Conservation (phyloP, 805 yeast species). For the Nakazawaea anatomiae region DNA sequence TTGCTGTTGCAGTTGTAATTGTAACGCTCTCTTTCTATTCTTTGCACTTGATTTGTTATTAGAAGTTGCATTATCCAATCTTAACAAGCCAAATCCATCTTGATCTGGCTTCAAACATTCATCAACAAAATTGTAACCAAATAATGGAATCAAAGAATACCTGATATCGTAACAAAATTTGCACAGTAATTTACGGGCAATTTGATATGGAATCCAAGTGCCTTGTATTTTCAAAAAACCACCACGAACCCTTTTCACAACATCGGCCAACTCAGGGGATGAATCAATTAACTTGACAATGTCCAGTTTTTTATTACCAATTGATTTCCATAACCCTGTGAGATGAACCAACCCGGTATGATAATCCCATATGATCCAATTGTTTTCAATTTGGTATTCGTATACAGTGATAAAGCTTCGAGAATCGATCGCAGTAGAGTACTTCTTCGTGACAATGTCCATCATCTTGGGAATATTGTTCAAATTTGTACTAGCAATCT, state of each 20-base stretch:
- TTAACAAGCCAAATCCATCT: slow-evolving; percentile 59
- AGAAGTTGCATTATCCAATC: slow-evolving; percentile 22
- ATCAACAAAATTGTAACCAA: slow-evolving; percentile 65
- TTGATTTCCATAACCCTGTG: slow-evolving; percentile 83
- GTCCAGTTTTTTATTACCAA: slow-evolving; percentile 68
- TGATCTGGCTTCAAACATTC: slow-evolving; percentile 55
- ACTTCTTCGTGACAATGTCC: slow-evolving; percentile 35
- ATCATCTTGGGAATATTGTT: slow-evolving; percentile 15
- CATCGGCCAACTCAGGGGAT: slow-evolving; percentile 58
- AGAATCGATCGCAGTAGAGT: slow-evolving; percentile 71
- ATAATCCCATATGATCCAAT: slow-evolving; percentile 83
- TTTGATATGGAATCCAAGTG: slow-evolving; percentile 77
- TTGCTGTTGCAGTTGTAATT: neutral
- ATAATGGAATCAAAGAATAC: slow-evolving; percentile 69
- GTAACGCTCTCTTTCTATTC: neutral
- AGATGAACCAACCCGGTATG: slow-evolving; percentile 80
- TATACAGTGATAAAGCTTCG: slow-evolving; percentile 64
- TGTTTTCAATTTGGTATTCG: slow-evolving; percentile 63
- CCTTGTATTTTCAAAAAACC: slow-evolving; percentile 92
- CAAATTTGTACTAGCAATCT: slow-evolving; percentile 17
- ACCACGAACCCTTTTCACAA: slow-evolving; percentile 74
- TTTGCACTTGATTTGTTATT: neutral
- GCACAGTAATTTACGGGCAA: slow-evolving; percentile 62
- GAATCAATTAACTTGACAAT: slow-evolving; percentile 65
- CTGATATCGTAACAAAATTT: slow-evolving; percentile 77